Percentiles rank a stretch among this genome's conserved stretches.
Conservation (phyloP, 352 stramenopile genomes). For the Globisporangium splendens region DNA sequence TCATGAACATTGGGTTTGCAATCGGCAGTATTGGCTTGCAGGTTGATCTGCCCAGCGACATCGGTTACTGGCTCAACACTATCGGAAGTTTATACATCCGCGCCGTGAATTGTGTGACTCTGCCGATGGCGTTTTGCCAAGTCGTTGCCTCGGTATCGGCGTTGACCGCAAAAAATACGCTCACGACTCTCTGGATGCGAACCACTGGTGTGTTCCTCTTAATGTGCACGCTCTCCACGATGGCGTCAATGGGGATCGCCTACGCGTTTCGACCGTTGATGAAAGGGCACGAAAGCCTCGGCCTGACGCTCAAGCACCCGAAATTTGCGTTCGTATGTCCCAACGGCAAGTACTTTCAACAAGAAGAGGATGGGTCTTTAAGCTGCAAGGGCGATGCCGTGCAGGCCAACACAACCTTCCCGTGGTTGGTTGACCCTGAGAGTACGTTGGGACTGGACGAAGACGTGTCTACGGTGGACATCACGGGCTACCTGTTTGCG, state of each 20-base stretch:
- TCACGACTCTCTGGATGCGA: slow-evolving; percentile 43
- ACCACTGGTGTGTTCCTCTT: slow-evolving; percentile 32
- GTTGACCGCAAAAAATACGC: slow-evolving; percentile 33
- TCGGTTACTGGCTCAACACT: slow-evolving; percentile 57
- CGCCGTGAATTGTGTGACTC: slow-evolving; percentile 45
- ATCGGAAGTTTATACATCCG: slow-evolving; percentile 55
- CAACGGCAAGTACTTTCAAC: slow-evolving; percentile 43
- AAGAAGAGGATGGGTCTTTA: slow-evolving; percentile 20
- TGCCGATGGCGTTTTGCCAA: slow-evolving; percentile 65
- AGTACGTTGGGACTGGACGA: slow-evolving; percentile 37
- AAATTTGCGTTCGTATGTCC: slow-evolving; percentile 61
- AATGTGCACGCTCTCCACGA: slow-evolving; percentile 23
- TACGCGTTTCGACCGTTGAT: slow-evolving; percentile 28
- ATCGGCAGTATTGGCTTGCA: slow-evolving; percentile 31
- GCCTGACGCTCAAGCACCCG: slow-evolving; percentile 20
- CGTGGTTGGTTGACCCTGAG: slow-evolving; percentile 43
- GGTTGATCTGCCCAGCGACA: slow-evolving; percentile 21
- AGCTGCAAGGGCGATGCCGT: slow-evolving; percentile 30
- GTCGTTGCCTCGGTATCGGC: slow-evolving; percentile 52
- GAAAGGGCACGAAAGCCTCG: slow-evolving; percentile 27
- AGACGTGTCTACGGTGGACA: slow-evolving; percentile 30
- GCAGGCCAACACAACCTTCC: slow-evolving; percentile 44
- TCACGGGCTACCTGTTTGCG: slow-evolving; percentile 41
- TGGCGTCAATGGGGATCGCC: slow-evolving; percentile 26
- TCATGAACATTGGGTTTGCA: slow-evolving; percentile 35